phyloP scores from a whole-genome alignment of 176 grass and related monocot genomes.

The Oryza glaberrima region DNA sequence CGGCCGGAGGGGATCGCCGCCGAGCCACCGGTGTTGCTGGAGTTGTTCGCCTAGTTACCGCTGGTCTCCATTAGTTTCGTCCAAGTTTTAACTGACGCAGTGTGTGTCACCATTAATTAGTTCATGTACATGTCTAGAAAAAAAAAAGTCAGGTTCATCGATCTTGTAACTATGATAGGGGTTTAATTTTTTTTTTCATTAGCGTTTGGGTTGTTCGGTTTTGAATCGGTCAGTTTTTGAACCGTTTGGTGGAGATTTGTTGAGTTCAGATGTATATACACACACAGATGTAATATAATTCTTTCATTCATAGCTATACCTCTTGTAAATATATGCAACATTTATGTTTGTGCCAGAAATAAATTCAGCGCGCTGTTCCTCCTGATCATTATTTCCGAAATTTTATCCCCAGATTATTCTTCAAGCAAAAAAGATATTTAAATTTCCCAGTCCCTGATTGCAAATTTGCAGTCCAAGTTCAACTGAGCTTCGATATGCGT shows the following conservation, averaged over 20 bases:
- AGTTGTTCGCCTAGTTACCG: conserved; percentile 38
- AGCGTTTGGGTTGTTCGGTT: no score
- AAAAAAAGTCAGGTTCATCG: neutral
- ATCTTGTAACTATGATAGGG: neutral
- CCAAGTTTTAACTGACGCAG: neutral
- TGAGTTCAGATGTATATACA: neutral
- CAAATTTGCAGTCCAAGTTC: neutral
- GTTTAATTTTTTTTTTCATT: no score
- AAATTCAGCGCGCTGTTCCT: neutral
- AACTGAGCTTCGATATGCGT: neutral
- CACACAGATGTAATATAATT: neutral
- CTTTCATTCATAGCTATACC: neutral
- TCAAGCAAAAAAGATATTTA: no score
- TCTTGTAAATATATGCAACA: neutral
- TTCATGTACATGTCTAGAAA: conserved; percentile 1
- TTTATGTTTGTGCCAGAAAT: neutral
- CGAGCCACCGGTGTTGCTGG: conserved; percentile 33
- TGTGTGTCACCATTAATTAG: neutral
- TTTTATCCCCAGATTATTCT: neutral
- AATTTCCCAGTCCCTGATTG: neutral
- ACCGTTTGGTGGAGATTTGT: neutral
- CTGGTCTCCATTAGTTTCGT: neutral
- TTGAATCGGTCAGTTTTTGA: neutral
- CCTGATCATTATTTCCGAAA: neutral
- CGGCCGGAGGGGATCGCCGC: neutral